phyloP scores from a whole-genome alignment of 2,329 filamentous ascomycete genomes.

The Cladosporium sp. region DNA sequence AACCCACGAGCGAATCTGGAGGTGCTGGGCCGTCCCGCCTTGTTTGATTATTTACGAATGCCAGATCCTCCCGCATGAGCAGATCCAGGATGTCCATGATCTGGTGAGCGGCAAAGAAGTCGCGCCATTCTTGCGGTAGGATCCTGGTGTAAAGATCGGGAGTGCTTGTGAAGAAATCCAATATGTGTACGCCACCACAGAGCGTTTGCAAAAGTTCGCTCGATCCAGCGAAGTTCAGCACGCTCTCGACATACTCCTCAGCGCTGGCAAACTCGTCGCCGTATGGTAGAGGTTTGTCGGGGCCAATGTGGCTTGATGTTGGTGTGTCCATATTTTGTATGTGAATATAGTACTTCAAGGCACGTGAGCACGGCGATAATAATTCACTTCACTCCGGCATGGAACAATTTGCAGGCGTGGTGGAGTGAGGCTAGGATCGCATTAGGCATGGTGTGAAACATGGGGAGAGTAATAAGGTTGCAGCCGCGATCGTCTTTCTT shows the following conservation, averaged over 20 bases:
- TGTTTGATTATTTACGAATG: conserved; percentile 28
- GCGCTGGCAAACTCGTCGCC: conserved; percentile 67
- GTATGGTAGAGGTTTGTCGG: conserved; percentile 64
- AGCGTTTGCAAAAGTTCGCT: conserved; percentile 80
- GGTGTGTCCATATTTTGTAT: background rate
- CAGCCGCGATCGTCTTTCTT: background rate
- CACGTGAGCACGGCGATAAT: conserved; percentile 1
- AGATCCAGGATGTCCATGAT: conserved; percentile 78
- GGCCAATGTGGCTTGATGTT: conserved; percentile 34
- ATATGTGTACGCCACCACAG: conserved; percentile 95
- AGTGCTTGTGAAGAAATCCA: conserved; percentile 90
- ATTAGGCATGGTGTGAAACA: conserved; percentile 11
- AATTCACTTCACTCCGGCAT: conserved; percentile 12
- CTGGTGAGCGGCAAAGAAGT: conserved; percentile 70
- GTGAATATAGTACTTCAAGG: background rate
- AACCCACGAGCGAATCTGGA: conserved; percentile 65
- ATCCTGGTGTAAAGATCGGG: conserved; percentile 79
- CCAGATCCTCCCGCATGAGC: conserved; percentile 75
- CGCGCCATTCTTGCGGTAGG: conserved; percentile 77
- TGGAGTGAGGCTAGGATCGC: background rate
- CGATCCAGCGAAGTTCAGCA: conserved; percentile 74
- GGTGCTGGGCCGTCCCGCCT: conserved; percentile 52
- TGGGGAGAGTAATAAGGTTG: background rate
- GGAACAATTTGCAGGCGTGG: background rate
- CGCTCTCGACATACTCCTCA: conserved; percentile 76